Evolutionary conservation across 768 basidiomycete genomes (phyloP).

Genomic region (Amanita brunnescens): DNA sequence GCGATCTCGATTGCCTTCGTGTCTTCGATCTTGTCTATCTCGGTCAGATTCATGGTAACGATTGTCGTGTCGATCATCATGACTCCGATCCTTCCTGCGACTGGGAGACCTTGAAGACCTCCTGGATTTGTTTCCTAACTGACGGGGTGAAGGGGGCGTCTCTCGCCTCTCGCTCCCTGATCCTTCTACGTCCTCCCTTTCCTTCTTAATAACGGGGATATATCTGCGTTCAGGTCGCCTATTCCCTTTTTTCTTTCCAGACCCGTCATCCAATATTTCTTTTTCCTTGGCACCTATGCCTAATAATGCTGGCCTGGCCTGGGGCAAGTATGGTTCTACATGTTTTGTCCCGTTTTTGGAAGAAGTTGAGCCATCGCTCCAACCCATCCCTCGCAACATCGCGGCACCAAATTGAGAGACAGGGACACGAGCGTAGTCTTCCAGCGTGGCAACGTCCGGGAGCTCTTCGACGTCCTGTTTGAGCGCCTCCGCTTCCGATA

Average conservation of each 20-base stretch:
- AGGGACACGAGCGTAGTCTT: slow-evolving; percentile 87
- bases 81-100: slow-evolving; percentile 21
- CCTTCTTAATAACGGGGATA: slow-evolving; percentile 72
- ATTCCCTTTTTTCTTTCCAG: slow-evolving; percentile 34
- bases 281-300: slow-evolving; percentile 93
- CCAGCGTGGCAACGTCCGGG: slow-evolving; percentile 65
- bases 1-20: slow-evolving; percentile 9
- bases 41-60: slow-evolving; percentile 5
- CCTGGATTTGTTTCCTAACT: slow-evolving; percentile 36
- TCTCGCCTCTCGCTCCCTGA: slow-evolving; percentile 19
- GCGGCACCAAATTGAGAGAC: slow-evolving; percentile 92
- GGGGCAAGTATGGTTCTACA: slow-evolving; percentile 75
- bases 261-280: slow-evolving; percentile 64
- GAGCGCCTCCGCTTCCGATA: slow-evolving; percentile 78
- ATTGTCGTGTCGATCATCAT: slow-evolving; percentile 18
- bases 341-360: slow-evolving; percentile 54
- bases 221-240: slow-evolving; percentile 66
- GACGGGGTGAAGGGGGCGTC: slow-evolving; percentile 28
- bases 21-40: slow-evolving; percentile 12
- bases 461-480: slow-evolving; percentile 76
- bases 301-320: slow-evolving; percentile 73
- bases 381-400: slow-evolving; percentile 92
- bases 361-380: slow-evolving; percentile 77
- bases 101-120: slow-evolving; percentile 46
- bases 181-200: slow-evolving; percentile 30